Conservation (phyloP, 1,139 yeast species). For the Debaryomyces udenii region DNA sequence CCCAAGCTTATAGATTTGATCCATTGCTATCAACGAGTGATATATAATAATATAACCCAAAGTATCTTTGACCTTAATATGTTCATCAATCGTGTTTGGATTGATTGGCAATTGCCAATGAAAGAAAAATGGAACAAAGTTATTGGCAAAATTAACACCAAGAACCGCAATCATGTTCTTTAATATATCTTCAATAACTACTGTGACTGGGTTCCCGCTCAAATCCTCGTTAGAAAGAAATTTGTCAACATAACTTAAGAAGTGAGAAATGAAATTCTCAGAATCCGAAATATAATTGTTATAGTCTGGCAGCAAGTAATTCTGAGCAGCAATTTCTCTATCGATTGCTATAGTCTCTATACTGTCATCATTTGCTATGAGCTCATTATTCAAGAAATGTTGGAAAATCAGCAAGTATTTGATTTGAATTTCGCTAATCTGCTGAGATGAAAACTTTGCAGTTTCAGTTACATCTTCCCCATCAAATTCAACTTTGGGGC, state of each 20-base stretch:
- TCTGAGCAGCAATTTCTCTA: constrained; percentile 15
- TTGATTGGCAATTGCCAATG: constrained; percentile 42
- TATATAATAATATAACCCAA: constrained; percentile 37
- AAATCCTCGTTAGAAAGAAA: constrained; percentile 29
- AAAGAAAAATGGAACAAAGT: constrained; percentile 51
- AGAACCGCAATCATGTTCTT: constrained; percentile 34
- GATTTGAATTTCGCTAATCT: constrained; percentile 35
- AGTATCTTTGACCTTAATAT: constrained; percentile 33
- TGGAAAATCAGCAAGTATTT: constrained; percentile 38
- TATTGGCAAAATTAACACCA: constrained; percentile 51
- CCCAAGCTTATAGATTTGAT: constrained; percentile 34
- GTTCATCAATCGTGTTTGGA: constrained; percentile 16
- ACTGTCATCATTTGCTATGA: constrained; percentile 18
- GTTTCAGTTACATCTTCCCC: constrained; percentile 13
- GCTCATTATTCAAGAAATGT: constrained; percentile 38
- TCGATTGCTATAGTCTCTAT: not conserved
- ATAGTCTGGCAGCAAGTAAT: constrained; percentile 38
- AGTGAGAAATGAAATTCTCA: constrained; percentile 40
- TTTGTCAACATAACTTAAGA: constrained; percentile 37
- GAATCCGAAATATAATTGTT: constrained; percentile 40
- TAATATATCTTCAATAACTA: constrained; percentile 29
- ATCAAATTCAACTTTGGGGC: constrained; percentile 28
- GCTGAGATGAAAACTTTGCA: constrained; percentile 24
- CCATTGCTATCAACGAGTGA: constrained; percentile 29
- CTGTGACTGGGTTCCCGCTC: constrained; percentile 26